Evolutionary conservation across 2,329 filamentous ascomycete species (phyloP), one percentile per base, ranked within the genome.

Genomic region (Penicillium oxalicum): DNA sequence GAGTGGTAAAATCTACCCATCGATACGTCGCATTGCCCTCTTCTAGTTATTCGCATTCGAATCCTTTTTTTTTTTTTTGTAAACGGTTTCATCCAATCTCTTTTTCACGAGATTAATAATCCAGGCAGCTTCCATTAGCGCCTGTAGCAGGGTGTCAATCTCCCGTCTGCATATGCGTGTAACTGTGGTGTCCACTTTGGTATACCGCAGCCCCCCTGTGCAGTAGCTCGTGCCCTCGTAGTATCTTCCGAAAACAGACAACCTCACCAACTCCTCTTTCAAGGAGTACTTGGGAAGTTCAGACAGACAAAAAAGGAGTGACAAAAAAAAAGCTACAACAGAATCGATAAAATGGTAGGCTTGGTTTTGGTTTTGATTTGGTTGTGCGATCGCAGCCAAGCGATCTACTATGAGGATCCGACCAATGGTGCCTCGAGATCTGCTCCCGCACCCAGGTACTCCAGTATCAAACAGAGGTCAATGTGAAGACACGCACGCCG

Each of bases 391-490:
- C 6, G 28, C 28, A 32, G 32, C 40, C 28, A 34, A 47, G 37
- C 18, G 13, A 45, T 45, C 44, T 24, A 28, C 24, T 18, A 18
- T 18, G 18, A 18, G 18, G 18, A 18, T 18, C 18, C 18, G 18
- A 18, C 18, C 18, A 18, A 18, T 18, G 18, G 18, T 18, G 18
- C 18, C 18, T 13, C 27, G 40, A 50, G 48, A 55, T 55, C 52
- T 55, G 32, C 47, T 47, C 50, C 50, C 50, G 18, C 50, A 45
- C 43, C 48, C 47, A 53, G 40, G 45, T 18, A 18, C 18, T 18
- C 18, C 18, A 18, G 18, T 18, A 18, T 18, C 18, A 18, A 18
- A 2, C 18, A 18, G 18, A 18, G 18, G 18, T 18, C 18, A 18
- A 18, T 18, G 18, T 18, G 18, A 18, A 18, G 18, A 18, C 18